A percentile compares a stretch with the other conserved stretches of the same genome.
These are phyloP conservation scores for Cicer bijugum DNA, from an alignment of 306 rosid genomes.

Conservation along the genomic window DNA sequence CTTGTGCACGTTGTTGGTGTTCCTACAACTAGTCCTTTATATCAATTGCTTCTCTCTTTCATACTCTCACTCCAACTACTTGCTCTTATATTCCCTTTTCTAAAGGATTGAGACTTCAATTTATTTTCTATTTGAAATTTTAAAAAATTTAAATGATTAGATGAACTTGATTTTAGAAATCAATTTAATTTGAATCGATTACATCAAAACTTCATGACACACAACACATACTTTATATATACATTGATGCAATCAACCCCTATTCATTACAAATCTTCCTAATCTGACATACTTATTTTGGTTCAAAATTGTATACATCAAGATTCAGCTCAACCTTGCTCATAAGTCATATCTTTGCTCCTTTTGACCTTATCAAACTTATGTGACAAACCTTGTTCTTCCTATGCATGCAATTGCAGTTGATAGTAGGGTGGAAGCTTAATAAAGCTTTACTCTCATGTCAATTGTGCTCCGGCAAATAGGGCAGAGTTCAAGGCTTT, in stretches of 20 bases:
- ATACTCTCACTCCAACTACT: too few relatives aligned
- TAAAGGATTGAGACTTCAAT: neutral
- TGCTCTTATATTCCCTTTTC: too few relatives aligned
- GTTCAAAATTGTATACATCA: slow-evolving; percentile 39
- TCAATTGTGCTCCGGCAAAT: slow-evolving; percentile 71
- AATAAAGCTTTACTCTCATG: slow-evolving; percentile 77
- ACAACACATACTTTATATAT: slow-evolving; percentile 29
- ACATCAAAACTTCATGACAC: slow-evolving; percentile 10
- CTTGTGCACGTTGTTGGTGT: neutral
- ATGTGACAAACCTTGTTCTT: slow-evolving; percentile 20
- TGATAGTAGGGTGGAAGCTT: slow-evolving; percentile 37
- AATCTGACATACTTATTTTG: neutral
- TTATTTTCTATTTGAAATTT: neutral
- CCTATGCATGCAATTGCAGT: slow-evolving; percentile 25
- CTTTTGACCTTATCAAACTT: slow-evolving; percentile 26
- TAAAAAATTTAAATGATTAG: neutral
- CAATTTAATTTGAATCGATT: neutral
- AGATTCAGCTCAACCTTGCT: slow-evolving; percentile 16
- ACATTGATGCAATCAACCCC: slow-evolving; percentile 37
- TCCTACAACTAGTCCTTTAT: neutral
- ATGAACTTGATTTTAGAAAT: slow-evolving; percentile 11
- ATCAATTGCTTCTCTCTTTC: neutral
- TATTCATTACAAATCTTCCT: slow-evolving; percentile 9
- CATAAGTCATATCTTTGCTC: slow-evolving; percentile 1
- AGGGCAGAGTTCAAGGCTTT: slow-evolving; percentile 70